These are phyloP conservation scores for Agarophyton chilense DNA, from an alignment of 23 red algal species.

Conservation along the genomic window DNA sequence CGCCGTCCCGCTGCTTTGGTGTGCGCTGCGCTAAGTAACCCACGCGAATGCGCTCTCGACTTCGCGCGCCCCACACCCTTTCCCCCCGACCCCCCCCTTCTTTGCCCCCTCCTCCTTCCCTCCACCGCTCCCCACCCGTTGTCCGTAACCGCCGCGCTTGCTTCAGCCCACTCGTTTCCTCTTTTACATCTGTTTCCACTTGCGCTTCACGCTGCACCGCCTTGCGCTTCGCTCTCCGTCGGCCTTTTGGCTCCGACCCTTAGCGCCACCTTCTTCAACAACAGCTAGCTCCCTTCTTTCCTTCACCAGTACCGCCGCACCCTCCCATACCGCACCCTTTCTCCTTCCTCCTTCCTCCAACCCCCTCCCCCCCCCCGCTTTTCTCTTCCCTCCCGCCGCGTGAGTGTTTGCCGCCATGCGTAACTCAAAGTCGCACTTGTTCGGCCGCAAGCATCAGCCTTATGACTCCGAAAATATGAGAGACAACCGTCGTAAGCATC, in stretches of 20 bases:
- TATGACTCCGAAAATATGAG: neutral
- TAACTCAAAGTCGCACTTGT: slow-evolving; percentile 34
- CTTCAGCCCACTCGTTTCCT: too few relatives aligned
- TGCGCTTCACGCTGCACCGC: too few relatives aligned
- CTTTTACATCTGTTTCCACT: neutral
- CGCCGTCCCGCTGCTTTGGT: neutral
- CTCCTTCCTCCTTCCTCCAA: neutral
- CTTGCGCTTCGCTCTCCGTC: too few relatives aligned
- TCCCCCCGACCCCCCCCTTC: neutral
- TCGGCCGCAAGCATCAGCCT: slow-evolving; percentile 1
- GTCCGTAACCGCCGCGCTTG: too few relatives aligned
- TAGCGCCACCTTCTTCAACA: too few relatives aligned
- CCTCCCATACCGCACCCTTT: neutral
- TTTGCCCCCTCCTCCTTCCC: too few relatives aligned
- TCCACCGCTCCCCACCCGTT: too few relatives aligned
- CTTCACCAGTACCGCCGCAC: neutral
- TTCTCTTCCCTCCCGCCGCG: neutral
- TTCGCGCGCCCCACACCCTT: neutral
- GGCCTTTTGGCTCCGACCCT: too few relatives aligned
- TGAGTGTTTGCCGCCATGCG: slow-evolving; percentile 13
- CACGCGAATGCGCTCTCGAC: neutral
- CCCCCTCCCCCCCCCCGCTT: neutral
- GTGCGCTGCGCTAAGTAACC: neutral
- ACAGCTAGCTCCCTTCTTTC: too few relatives aligned
- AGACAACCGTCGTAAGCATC: neutral